Evolutionary conservation across 768 basidiomycete genomes (phyloP), one percentile per base, ranked within the genome.

Genomic region (Hygrocybe punicea): DNA sequence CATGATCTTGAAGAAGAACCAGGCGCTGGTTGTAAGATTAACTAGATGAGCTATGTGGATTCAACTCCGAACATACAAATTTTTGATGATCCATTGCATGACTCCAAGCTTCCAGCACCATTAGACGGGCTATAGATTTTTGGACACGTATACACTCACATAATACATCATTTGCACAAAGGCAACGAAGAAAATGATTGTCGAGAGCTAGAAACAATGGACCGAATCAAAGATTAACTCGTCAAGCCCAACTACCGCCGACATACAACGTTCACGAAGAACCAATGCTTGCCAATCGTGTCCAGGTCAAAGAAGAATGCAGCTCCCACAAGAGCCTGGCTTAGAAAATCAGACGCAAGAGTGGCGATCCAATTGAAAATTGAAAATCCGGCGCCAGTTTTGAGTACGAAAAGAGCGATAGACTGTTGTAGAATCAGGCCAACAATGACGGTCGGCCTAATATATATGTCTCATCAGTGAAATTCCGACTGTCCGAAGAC

Each of bases 121-220:
- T 19, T 13, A 23, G 21, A 46, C 17, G 21, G 39, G 19, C 25
- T 21, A 21, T 16, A 10, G n/a, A 21, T 6, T 8, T 25, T 21
- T 29, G 33, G 13, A 36, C 11, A 36, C 23, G 6, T 14, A 33
- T 16, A 42, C 6, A 16, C 48, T 47, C 21, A 57, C 50, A 53
- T 93, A 89, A 76, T 93, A 94, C 72, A 91, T 70, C 89, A 93
- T 92, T 71, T 94, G 91, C 54, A 94, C 83, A 62, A 91, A 88
- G 24, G 93, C 92, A 63, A 97, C 83, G 79, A 97, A 97, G 80
- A 96, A 96, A 67, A 97, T 91, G 70, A 96, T 89, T 17, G 87
- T 81, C 9, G 81, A 65, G 39, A 93, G 81, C 82, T 89, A 64
- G 23, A 24, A 36, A 16, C 16, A 37, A 16, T 29, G 14, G 13